Evolutionary conservation across 2,329 filamentous ascomycete genomes (phyloP).

Genomic region (Aspergillus floridensis): DNA sequence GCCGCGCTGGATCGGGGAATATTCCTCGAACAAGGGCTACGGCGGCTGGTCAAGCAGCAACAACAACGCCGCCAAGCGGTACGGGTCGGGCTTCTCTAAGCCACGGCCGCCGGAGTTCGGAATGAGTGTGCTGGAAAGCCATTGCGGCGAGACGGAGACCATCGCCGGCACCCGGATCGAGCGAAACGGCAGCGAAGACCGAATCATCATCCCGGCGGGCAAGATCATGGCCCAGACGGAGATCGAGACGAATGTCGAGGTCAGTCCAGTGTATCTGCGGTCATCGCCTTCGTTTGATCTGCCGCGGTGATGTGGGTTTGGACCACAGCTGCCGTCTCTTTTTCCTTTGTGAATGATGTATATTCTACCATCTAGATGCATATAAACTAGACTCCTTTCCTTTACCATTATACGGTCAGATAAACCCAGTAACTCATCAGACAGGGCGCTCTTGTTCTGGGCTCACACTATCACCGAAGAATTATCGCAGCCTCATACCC

Average conservation of each 20-base stretch:
- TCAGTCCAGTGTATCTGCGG: constrained; percentile 11
- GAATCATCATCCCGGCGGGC: constrained; percentile 31
- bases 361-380: no score
- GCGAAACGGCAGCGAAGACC: constrained; percentile 27
- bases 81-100: constrained; percentile 29
- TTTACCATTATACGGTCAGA: no score
- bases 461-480: no score
- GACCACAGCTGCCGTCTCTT: no score
- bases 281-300: neutral
- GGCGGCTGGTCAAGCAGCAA: constrained; percentile 24
- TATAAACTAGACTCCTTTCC: no score
- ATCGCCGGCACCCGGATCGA: constrained; percentile 25
- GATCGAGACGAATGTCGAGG: constrained; percentile 33
- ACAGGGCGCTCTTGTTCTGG: no score
- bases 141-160: constrained; percentile 15
- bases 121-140: constrained; percentile 15
- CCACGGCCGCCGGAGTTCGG: constrained; percentile 20
- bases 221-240: constrained; percentile 33
- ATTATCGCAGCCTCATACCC: no score
- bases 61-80: constrained; percentile 15
- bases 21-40: constrained; percentile 27
- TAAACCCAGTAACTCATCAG: no score
- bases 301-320: neutral
- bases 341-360: no score
- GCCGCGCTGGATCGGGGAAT: constrained; percentile 42